These are phyloP conservation scores for Monosporascus sp. DNA, from an alignment of 2,329 filamentous ascomycete genomes.

Conservation along the genomic window DNA sequence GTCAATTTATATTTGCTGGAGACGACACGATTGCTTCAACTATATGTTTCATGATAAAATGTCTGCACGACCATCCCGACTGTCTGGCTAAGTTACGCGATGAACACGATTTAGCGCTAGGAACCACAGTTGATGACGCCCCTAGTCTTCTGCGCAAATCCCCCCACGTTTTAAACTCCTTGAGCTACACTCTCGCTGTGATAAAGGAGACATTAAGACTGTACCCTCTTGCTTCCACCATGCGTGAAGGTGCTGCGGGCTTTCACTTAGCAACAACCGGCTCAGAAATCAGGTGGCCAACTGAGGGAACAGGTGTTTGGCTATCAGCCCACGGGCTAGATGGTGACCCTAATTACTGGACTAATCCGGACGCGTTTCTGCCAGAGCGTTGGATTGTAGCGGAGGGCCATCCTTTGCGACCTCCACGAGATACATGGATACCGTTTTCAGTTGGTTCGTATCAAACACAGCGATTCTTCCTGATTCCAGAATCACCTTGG, in stretches of 20 bases:
- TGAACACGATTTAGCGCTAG: slow-evolving; percentile 32
- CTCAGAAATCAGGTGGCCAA: slow-evolving; percentile 18
- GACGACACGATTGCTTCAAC: slow-evolving; percentile 33
- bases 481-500: too few species aligned
- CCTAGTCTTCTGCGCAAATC: slow-evolving; percentile 9
- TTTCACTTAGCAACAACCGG: slow-evolving; percentile 18
- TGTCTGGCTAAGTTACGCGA: slow-evolving; percentile 26
- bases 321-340: slow-evolving; percentile 15
- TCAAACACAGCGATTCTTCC: too few species aligned
- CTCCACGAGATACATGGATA: slow-evolving; percentile 39
- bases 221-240: slow-evolving; percentile 23
- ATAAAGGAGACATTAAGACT: slow-evolving; percentile 33
- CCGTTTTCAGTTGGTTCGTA: slow-evolving; percentile 41
- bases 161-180: slow-evolving; percentile 25
- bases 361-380: slow-evolving; percentile 28
- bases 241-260: slow-evolving; percentile 14
- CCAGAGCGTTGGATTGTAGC: slow-evolving; percentile 27
- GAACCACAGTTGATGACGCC: slow-evolving; percentile 19
- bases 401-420: slow-evolving; percentile 21
- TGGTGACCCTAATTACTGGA: slow-evolving; percentile 25
- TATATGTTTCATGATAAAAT: slow-evolving; percentile 28
- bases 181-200: slow-evolving; percentile 32
- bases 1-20: slow-evolving; percentile 35
- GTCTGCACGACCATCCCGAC: slow-evolving; percentile 25
- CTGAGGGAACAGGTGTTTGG: slow-evolving; percentile 23